Conservation (phyloP, 1,284 basidiomycete species). For the Naganishia liquefaciens region DNA sequence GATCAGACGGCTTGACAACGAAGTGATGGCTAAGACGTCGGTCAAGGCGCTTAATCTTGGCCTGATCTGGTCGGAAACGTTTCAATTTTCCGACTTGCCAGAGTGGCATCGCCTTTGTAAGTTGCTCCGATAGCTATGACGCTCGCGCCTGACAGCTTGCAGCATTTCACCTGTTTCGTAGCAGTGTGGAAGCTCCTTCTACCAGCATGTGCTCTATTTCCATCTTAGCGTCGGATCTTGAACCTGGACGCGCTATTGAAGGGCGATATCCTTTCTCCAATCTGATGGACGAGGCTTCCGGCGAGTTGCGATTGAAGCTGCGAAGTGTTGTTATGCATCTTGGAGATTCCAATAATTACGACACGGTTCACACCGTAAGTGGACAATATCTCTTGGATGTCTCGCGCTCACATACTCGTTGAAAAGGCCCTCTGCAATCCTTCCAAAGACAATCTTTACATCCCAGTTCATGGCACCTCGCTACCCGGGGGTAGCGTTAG, state of each 20-base stretch:
- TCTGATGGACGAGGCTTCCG: conserved; percentile 23
- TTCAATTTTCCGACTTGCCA: conserved; percentile 13
- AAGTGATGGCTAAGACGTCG: conserved; percentile 4
- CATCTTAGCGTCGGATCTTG: conserved; percentile 12
- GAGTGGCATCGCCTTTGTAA: conserved; percentile 23
- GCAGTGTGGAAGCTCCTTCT: background rate
- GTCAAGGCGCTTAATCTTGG: background rate
- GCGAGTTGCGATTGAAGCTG: conserved; percentile 20
- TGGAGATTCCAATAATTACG: conserved; percentile 6
- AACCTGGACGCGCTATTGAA: conserved; percentile 14
- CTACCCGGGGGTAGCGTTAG: conserved; percentile 17
- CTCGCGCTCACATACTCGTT: background rate
- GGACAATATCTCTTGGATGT: background rate
- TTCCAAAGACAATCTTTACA: background rate
- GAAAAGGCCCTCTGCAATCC: conserved; percentile 9
- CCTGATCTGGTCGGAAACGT: conserved; percentile 19
- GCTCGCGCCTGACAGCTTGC: background rate
- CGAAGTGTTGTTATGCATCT: conserved; percentile 1
- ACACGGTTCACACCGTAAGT: conserved; percentile 6
- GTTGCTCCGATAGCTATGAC: background rate
- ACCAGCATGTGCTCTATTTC: conserved; percentile 18
- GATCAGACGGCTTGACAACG: conserved; percentile 13
- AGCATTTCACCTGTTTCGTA: conserved; percentile 19
- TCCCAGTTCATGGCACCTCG: conserved; percentile 1
- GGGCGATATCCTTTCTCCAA: conserved; percentile 21